These are phyloP conservation scores for Berkeleyomyces basicola DNA, from an alignment of 2,329 filamentous ascomycete species.

Conservation along the genomic window DNA sequence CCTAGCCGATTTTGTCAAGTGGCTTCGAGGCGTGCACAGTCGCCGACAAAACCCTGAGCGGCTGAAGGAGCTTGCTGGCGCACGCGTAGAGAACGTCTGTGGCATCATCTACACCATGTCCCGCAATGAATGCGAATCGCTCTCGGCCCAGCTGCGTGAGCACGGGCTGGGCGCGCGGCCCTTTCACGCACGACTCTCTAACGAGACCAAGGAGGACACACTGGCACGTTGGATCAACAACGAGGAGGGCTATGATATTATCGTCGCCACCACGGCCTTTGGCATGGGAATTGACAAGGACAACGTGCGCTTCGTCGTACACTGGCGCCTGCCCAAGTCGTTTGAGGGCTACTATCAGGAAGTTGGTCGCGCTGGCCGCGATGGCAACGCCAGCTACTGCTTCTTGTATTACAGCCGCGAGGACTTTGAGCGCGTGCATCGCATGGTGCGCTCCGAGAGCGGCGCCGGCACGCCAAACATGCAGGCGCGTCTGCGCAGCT, in stretches of 20 bases:
- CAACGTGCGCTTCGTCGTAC: conserved; percentile 83
- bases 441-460: conserved; percentile 26
- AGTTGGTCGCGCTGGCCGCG: conserved; percentile 76
- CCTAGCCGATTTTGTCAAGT: conserved; percentile 56
- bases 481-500: conserved; percentile 41
- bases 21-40: conserved; percentile 57
- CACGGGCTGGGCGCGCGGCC: conserved; percentile 59
- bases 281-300: conserved; percentile 98
- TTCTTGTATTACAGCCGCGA: conserved; percentile 84
- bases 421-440: conserved; percentile 59
- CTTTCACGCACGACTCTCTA: conserved; percentile 53
- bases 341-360: conserved; percentile 97
- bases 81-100: conserved; percentile 46
- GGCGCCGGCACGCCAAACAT: conserved; percentile 3
- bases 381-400: conserved; percentile 73
- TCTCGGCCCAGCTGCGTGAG: conserved; percentile 47
- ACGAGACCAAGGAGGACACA: conserved; percentile 53
- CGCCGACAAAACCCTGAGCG: conserved; percentile 47
- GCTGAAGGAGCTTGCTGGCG: conserved; percentile 39
- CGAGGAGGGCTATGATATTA: conserved; percentile 65
- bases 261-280: conserved; percentile 89
- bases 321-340: conserved; percentile 85
- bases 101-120: conserved; percentile 71
- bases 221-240: conserved; percentile 57
- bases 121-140: conserved; percentile 55